Evolutionary conservation across 148 eudicot species (phyloP).

Genomic region (Silene latifolia): DNA sequence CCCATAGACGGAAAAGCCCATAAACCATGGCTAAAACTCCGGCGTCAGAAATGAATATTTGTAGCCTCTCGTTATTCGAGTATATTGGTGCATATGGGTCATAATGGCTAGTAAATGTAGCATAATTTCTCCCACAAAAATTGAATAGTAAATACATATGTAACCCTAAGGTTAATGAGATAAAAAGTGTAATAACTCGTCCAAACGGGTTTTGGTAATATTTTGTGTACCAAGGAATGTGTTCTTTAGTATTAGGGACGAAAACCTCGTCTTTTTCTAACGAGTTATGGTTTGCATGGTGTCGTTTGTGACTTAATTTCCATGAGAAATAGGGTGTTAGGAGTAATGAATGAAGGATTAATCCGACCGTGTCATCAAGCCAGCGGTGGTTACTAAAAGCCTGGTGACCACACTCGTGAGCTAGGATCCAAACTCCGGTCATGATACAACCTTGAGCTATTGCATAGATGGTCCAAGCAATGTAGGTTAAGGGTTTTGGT

Average conservation of each 20-base stretch:
- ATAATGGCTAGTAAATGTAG: slow-evolving; percentile 69
- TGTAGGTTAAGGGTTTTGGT: slow-evolving; percentile 46
- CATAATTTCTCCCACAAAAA: slow-evolving; percentile 63
- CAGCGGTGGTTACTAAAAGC: too few relatives aligned
- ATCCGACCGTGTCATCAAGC: too few relatives aligned
- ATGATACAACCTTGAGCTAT: slow-evolving; percentile 33
- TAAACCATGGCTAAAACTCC: slow-evolving; percentile 46
- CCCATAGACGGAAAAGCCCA: slow-evolving; percentile 49
- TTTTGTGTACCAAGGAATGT: slow-evolving; percentile 43
- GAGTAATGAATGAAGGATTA: slow-evolving; percentile 67
- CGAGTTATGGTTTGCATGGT: slow-evolving; percentile 85
- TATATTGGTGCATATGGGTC: slow-evolving; percentile 80
- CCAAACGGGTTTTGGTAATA: slow-evolving; percentile 75
- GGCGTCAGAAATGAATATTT: slow-evolving; percentile 59
- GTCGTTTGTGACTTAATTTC: slow-evolving; percentile 86
- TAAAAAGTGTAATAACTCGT: slow-evolving; percentile 41
- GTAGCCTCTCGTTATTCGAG: slow-evolving; percentile 60
- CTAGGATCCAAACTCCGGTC: slow-evolving; percentile 42
- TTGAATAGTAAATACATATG: slow-evolving; percentile 72
- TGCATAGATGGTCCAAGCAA: slow-evolving; percentile 72
- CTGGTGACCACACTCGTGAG: too few relatives aligned
- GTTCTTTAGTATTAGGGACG: slow-evolving; percentile 56
- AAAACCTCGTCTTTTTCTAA: slow-evolving; percentile 82
- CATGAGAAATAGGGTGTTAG: slow-evolving; percentile 85
- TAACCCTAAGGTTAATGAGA: slow-evolving; percentile 74